A percentile compares a stretch with the other conserved stretches of the same genome.
phyloP scores from a whole-genome alignment of 2,329 filamentous ascomycete species.

The Colletotrichum liaoningense region DNA sequence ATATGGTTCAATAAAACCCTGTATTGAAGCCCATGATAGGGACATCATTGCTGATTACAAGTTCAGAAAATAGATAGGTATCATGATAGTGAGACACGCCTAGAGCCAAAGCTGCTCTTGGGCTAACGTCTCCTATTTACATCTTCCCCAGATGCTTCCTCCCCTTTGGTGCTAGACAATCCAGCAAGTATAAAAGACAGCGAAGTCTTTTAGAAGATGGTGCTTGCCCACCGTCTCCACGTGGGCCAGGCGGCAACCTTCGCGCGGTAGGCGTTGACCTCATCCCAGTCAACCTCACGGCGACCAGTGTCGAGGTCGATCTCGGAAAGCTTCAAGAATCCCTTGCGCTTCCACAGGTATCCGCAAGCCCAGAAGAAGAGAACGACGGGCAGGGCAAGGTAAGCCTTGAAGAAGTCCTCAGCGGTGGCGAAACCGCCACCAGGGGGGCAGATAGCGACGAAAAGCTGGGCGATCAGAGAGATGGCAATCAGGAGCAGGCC shows the following conservation, averaged over 20 bases:
- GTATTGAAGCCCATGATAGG: neutral
- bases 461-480: conserved; percentile 64
- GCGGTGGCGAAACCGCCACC: conserved; percentile 47
- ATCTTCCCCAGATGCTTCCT: neutral
- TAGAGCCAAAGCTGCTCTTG: neutral
- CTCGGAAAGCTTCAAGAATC: conserved; percentile 67
- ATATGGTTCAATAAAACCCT: neutral
- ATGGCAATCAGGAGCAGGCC: conserved; percentile 68
- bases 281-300: conserved; percentile 73
- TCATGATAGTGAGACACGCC: conserved; percentile 14
- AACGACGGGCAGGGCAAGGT: conserved; percentile 65
- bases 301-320: conserved; percentile 77
- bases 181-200: neutral
- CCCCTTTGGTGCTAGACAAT: neutral
- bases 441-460: conserved; percentile 57
- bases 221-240: conserved; percentile 57
- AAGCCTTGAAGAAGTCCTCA: conserved; percentile 65
- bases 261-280: conserved; percentile 66
- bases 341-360: conserved; percentile 73
- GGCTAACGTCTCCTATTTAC: neutral
- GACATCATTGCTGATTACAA: conserved; percentile 1
- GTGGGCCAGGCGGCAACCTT: conserved; percentile 61
- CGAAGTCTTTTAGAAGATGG: conserved; percentile 47
- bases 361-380: conserved; percentile 65
- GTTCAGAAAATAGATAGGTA: conserved; percentile 25